Evolutionary conservation across 2,329 filamentous ascomycete genomes (phyloP).

Genomic region (Stromatinia cepivora): DNA sequence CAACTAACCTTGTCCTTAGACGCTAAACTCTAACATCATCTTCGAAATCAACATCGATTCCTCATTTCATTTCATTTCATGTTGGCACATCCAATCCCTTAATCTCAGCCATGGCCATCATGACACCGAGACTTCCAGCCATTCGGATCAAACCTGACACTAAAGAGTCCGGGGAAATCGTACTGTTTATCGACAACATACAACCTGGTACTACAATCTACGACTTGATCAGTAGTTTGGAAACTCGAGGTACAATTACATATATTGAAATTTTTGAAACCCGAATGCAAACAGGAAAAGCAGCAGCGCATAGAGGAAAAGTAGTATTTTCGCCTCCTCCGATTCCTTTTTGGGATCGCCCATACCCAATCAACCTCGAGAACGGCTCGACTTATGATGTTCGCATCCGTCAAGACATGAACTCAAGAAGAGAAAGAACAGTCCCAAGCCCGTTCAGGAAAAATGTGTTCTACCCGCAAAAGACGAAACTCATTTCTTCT

Average conservation of each 20-base stretch:
- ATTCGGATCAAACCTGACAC: conserved; percentile 1
- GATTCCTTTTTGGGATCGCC: conserved; percentile 50
- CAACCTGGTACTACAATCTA: conserved; percentile 3
- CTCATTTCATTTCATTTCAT: background rate
- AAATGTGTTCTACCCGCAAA: conserved; percentile 38
- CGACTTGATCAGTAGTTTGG: conserved; percentile 11
- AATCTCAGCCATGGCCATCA: background rate
- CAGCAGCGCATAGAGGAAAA: conserved; percentile 46
- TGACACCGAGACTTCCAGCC: background rate
- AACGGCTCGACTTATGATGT: background rate
- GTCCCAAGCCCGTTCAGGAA: conserved; percentile 34
- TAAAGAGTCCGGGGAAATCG: background rate
- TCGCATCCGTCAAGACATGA: background rate
- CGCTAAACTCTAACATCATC: background rate
- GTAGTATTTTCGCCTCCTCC: conserved; percentile 61
- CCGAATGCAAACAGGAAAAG: conserved; percentile 45
- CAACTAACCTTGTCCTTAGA: background rate
- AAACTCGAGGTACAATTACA: conserved; percentile 42
- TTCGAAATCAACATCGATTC: background rate
- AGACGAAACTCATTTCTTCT: conserved; percentile 46
- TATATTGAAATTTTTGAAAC: conserved; percentile 57
- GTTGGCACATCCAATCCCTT: background rate
- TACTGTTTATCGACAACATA: background rate
- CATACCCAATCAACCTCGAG: background rate
- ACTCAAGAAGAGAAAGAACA: background rate